Evolutionary conservation across 345 rosid genomes (phyloP).

Genomic region (Pistacia integerrima): DNA sequence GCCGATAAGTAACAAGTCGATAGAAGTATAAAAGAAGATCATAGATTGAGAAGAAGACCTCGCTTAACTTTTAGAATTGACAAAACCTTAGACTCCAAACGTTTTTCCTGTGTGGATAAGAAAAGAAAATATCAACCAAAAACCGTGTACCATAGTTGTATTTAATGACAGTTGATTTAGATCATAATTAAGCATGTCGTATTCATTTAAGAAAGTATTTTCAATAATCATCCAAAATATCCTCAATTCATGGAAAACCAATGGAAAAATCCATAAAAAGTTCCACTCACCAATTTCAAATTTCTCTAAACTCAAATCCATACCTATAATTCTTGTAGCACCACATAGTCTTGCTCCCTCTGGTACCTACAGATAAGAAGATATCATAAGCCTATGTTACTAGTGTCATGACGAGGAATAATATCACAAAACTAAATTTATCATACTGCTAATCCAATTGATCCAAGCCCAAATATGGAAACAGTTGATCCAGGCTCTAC

Average conservation of each 20-base stretch:
- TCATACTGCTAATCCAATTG: slow-evolving; percentile 83
- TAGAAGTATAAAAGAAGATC: too few relatives aligned
- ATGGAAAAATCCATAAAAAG: too few relatives aligned
- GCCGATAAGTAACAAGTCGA: too few relatives aligned
- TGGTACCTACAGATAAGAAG: slow-evolving; percentile 55
- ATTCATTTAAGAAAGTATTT: too few relatives aligned
- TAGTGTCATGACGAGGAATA: not conserved
- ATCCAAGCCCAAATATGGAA: slow-evolving; percentile 84
- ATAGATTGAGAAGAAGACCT: slow-evolving; percentile 34
- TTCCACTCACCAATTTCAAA: slow-evolving; percentile 55
- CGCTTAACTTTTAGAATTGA: slow-evolving; percentile 55
- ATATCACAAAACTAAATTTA: not conserved
- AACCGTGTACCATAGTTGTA: too few relatives aligned
- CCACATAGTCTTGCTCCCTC: slow-evolving; percentile 84
- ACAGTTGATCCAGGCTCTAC: slow-evolving; percentile 90
- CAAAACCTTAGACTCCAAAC: slow-evolving; percentile 78
- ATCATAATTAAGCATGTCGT: too few relatives aligned
- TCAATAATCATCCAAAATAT: too few relatives aligned
- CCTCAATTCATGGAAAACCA: too few relatives aligned
- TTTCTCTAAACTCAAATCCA: slow-evolving; percentile 65
- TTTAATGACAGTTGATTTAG: too few relatives aligned
- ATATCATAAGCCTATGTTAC: not conserved
- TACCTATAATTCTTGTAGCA: slow-evolving; percentile 76
- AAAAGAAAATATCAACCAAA: slow-evolving; percentile 4
- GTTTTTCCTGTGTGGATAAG: slow-evolving; percentile 44